Conservation (phyloP, 2,329 filamentous ascomycete genomes). For the Ophiostoma ips region DNA sequence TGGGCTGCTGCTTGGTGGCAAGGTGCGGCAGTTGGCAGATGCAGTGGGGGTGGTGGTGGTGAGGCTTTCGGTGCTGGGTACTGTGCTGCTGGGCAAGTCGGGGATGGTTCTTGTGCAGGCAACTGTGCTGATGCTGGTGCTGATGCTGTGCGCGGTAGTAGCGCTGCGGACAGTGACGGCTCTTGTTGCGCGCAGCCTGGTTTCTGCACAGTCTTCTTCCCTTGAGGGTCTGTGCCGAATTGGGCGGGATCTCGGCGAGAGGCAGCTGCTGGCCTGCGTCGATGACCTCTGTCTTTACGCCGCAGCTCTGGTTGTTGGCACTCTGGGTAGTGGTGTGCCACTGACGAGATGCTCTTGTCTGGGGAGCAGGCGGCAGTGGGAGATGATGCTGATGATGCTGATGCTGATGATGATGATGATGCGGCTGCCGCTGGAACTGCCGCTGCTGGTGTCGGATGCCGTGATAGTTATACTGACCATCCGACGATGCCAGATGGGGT, state of each 20-base stretch:
- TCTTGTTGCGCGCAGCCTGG: too few species aligned
- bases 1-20: background rate
- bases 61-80: background rate
- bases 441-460: background rate
- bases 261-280: too few species aligned
- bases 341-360: too few species aligned
- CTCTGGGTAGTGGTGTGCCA: too few species aligned
- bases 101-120: background rate
- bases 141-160: background rate
- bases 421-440: background rate
- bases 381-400: background rate
- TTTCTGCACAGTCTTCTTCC: too few species aligned
- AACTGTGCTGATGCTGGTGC: background rate
- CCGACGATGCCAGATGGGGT: background rate
- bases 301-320: too few species aligned
- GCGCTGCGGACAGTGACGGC: too few species aligned
- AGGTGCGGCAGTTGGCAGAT: background rate
- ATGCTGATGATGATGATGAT: background rate
- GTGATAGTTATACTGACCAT: constrained; percentile 1
- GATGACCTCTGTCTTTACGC: too few species aligned
- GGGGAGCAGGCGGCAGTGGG: too few species aligned
- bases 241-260: too few species aligned
- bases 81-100: background rate
- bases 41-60: background rate
- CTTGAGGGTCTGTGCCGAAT: too few species aligned